Conservation (phyloP, 2,329 filamentous ascomycete genomes). For the Curvularia sp. region DNA sequence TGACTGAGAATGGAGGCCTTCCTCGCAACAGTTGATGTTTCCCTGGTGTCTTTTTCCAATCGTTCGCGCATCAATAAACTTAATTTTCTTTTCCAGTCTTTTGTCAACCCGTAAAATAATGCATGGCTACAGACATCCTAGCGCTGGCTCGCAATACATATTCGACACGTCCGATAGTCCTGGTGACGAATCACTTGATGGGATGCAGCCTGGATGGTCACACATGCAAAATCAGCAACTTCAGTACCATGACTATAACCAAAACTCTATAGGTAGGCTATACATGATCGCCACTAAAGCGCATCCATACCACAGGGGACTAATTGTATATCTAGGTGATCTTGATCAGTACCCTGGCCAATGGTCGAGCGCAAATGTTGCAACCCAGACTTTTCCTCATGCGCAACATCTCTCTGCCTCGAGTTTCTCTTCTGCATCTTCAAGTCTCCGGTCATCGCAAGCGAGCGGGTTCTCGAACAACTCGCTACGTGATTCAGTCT, state of each 20-base stretch:
- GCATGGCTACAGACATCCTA: constrained; percentile 10
- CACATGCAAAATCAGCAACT: constrained; percentile 1
- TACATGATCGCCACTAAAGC: no score
- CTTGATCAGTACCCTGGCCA: constrained; percentile 11
- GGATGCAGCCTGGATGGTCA: background rate
- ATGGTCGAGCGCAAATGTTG: constrained; percentile 16
- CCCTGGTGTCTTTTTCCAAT: background rate
- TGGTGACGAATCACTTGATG: background rate
- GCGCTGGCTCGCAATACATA: constrained; percentile 23
- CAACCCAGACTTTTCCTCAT: constrained; percentile 16
- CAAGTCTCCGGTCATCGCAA: constrained; percentile 26
- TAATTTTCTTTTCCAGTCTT: background rate
- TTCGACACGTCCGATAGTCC: background rate
- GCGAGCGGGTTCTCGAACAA: constrained; percentile 29
- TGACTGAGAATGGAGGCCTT: background rate
- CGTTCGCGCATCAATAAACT: background rate
- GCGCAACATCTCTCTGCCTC: constrained; percentile 29
- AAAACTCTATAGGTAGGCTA: constrained; percentile 2
- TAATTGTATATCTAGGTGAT: constrained; percentile 20
- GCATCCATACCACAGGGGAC: background rate
- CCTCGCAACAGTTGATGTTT: background rate
- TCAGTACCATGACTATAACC: background rate
- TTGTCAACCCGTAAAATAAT: constrained; percentile 15
- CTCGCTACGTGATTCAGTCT: constrained; percentile 27
- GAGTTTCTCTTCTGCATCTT: constrained; percentile 28